Evolutionary conservation across 352 stramenopile genomes (phyloP).

Genomic region (Globisporangium nodosum): DNA sequence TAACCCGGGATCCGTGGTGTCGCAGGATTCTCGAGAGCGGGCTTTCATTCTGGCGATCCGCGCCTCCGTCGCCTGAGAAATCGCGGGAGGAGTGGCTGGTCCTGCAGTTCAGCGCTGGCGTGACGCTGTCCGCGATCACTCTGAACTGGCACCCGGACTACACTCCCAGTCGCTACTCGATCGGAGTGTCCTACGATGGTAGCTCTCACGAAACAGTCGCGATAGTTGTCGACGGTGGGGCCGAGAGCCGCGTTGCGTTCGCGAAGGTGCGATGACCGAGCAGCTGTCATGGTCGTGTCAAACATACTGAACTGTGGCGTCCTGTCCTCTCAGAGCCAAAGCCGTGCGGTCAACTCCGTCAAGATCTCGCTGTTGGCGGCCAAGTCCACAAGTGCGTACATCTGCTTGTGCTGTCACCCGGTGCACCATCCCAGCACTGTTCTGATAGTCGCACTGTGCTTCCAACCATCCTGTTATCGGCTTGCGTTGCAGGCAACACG

Average conservation of each 20-base stretch:
- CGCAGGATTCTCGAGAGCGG: slow-evolving; percentile 34
- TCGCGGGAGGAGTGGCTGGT: slow-evolving; percentile 41
- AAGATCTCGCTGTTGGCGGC: slow-evolving; percentile 43
- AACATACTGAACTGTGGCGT: background rate
- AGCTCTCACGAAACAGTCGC: slow-evolving; percentile 41
- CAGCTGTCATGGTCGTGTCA: background rate
- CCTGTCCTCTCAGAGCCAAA: slow-evolving; percentile 15
- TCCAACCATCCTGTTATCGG: too few species aligned
- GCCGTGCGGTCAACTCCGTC: slow-evolving; percentile 25
- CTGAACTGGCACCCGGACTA: slow-evolving; percentile 42
- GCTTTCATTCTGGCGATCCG: slow-evolving; percentile 41
- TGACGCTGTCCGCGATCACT: slow-evolving; percentile 40
- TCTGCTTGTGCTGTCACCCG: slow-evolving; percentile 5
- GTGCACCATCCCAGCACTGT: background rate
- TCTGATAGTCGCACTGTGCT: background rate
- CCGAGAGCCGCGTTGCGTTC: slow-evolving; percentile 31
- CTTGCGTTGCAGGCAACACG: slow-evolving; percentile 19
- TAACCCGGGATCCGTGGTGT: background rate
- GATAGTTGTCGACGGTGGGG: slow-evolving; percentile 26
- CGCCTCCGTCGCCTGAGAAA: slow-evolving; percentile 14
- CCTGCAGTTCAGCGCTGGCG: slow-evolving; percentile 38
- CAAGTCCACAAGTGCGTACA: slow-evolving; percentile 17
- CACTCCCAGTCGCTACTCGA: slow-evolving; percentile 32
- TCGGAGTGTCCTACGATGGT: slow-evolving; percentile 42
- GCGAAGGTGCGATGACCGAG: slow-evolving; percentile 30